Base-by-base conservation (phyloP, 768 basidiomycete species). In the Grammothele lineata region DNA sequence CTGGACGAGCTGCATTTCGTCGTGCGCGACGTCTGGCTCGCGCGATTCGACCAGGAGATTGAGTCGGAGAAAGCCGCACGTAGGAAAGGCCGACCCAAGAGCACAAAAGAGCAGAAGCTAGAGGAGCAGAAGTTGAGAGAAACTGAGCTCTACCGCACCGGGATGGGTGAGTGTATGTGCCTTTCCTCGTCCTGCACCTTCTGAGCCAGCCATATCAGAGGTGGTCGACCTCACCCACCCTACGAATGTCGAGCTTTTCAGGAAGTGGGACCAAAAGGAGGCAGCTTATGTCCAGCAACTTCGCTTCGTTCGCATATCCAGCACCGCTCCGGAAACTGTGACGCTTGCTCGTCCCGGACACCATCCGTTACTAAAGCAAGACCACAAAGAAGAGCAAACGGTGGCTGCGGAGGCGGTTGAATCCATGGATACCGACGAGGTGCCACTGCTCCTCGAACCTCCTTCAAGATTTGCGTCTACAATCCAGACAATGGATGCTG, bases 221-320 rank as follows among this genome's bases (percentile, higher is more conserved):
- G 73, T 92, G 26, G 76, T 81, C 6, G 90, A 92, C 64, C 72
- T 92, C 22, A 91, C 87, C 0, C 80, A 92, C 53, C 63, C 69
- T n/a, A 62, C 71, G 9, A 92, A 78, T 14, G 83, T 87, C 32
- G 74, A 75, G 23, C 68, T 91, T 3, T 88, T 90, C 62, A 76
- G 85, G 33, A 66, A 69, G 48, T 92, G 90, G 90, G 86, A 91
- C 57, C 82, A 86, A 54, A 80, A 77, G 49, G 86, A 89, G 56
- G 66, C 79, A 4, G 77, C 84, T 4, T 92, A 76, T 62, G 72
- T 85, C 33, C 75, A 85, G 42, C 72, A 82, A 14, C 70, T 92
- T 42, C 83, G 86, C 35, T 87, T 85, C 64, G 78, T 91, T 51
- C 81, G 87, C 47, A 82, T 92, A 65, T 83, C 72, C 40, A 82